Percentiles rank a stretch among this genome's conserved stretches.
Evolutionary conservation across 1,284 basidiomycete species (phyloP).

Genomic region (Schizopora paradoxa): DNA sequence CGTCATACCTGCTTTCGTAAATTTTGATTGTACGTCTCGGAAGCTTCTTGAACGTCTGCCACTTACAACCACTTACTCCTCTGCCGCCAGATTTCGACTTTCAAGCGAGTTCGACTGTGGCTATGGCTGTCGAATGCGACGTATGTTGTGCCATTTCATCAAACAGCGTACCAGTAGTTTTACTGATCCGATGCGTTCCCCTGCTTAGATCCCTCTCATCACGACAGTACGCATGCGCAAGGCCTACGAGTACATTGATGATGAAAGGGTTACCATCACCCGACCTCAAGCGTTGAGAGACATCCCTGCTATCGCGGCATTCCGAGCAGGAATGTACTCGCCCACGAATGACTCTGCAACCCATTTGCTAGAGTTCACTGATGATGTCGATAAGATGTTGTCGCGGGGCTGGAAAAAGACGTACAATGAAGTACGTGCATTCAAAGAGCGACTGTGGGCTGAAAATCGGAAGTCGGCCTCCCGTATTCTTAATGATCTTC

Average conservation of each 20-base stretch:
- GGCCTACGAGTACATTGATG: constrained; percentile 33
- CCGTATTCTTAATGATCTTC: too few species aligned
- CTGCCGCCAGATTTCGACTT: constrained; percentile 25
- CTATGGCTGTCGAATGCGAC: constrained; percentile 32
- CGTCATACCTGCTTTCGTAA: constrained; percentile 33
- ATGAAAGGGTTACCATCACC: constrained; percentile 31
- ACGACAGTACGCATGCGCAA: constrained; percentile 31
- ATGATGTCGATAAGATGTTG: too few species aligned
- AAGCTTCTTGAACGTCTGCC: constrained; percentile 19
- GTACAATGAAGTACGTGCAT: too few species aligned
- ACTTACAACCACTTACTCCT: constrained; percentile 7
- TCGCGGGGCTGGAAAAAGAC: too few species aligned
- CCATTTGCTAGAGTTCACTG: too few species aligned
- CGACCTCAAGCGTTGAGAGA: constrained; percentile 35
- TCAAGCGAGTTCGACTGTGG: constrained; percentile 37
- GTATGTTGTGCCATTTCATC: constrained; percentile 21
- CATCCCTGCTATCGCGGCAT: constrained; percentile 30
- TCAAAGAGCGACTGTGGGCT: too few species aligned
- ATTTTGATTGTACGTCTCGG: constrained; percentile 8
- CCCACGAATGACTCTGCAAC: too few species aligned
- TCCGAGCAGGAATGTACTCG: constrained; percentile 25
- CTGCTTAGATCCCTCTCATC: constrained; percentile 31
- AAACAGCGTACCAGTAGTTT: neutral
- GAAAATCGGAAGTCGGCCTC: too few species aligned
- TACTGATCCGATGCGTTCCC: neutral